Base-by-base conservation (phyloP, 495 filamentous ascomycete genomes). In the Aspergillus sparsus region DNA sequence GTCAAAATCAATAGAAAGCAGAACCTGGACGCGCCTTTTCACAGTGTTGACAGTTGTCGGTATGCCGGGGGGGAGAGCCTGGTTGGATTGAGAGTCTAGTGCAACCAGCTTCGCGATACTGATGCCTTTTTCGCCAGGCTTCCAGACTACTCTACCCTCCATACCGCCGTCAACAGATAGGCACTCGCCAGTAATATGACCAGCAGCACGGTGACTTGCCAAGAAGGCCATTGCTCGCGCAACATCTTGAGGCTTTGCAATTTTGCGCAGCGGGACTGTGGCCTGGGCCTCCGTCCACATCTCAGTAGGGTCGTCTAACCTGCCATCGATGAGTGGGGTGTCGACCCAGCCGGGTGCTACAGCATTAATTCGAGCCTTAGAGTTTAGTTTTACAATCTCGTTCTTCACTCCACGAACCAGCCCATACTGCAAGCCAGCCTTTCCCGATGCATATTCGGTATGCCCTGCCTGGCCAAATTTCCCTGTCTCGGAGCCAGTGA, bases 1-100 rank as follows among this genome's bases (percentile, higher is more conserved):
- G 60, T 86, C 84, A 41, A 87, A 80, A 60, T 87, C 84, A 35
- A 87, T 72, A 3, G 83, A 83, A 11, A 84, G 65, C 11, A 79
- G 71, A 13, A 87, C 69, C 16, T 80, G 80, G 60, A 87, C 77
- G 39, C 73, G 76, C 34, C 65, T 66, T 21, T 69, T 66, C 52
- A 71, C 62, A 9, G 63, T 57, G 13, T 66, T 60, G 9, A 76
- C 12, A 13, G 55, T 46, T 3, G 59, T 66, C 10, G 70, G 70
- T 13, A 73, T 73, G 6, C 69, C 59, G 32, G 18, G 44, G 1
- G 5, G 13, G 33, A 18, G 11, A 31, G 18, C 27, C 13, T 33
- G 6, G 70, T 61, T 32, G 18, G 44, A 3, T 7, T 27, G 45
- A 18, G 11, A 31, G 18, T 39, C 13, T 15, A 13, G 5, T 33